Evolutionary conservation across 768 basidiomycete species (phyloP), one percentile per base, ranked within the genome.

Genomic region (Coprinellus aureogranulatus): DNA sequence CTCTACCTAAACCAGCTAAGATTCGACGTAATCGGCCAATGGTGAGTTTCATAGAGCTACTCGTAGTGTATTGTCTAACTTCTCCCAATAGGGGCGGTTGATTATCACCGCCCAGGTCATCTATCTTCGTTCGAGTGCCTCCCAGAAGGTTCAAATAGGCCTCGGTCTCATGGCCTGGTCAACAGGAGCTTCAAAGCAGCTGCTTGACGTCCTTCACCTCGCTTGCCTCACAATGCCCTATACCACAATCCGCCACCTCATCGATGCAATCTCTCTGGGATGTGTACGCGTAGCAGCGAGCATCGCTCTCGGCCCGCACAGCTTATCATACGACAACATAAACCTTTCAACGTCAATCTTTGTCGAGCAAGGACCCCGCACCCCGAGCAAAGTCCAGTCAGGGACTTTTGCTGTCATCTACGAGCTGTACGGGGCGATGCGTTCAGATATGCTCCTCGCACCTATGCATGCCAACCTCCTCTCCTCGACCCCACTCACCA

Each of bases 341-440:
- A 70, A 72, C 40, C 51, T 71, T 26, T 65, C 59, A 0, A 66
- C 61, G 1, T 73, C 73, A 1, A 73, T 68, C 18, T 65, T 62
- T 41, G 62, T 73, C 20, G 71, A 75, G 56, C 70, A 75, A 55
- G 48, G 57, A 0, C 58, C 61, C 2, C 51, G 58, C n/a, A 61
- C 63, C 1, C 64, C 65, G 11, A 62, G 57, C 30, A 76, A 75
- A 57, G 74, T 75, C 5, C 70, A 72, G 39, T 73, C 72, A 1
- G 73, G 74, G 1, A 75, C 73, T 0, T 69, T 73, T 48, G 26
- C 63, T 4, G 59, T 73, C 4, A 50, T 76, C 2, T 75, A 75
- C 56, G 34, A 58, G 20, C 58, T 74, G 3, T 58, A 25, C 2
- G 62, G 65, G 50, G 66, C 60, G 3, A 54, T 59, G 18, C 59